These are phyloP conservation scores for Arbutus unedo DNA, from an alignment of 148 eudicot species.

Conservation along the genomic window DNA sequence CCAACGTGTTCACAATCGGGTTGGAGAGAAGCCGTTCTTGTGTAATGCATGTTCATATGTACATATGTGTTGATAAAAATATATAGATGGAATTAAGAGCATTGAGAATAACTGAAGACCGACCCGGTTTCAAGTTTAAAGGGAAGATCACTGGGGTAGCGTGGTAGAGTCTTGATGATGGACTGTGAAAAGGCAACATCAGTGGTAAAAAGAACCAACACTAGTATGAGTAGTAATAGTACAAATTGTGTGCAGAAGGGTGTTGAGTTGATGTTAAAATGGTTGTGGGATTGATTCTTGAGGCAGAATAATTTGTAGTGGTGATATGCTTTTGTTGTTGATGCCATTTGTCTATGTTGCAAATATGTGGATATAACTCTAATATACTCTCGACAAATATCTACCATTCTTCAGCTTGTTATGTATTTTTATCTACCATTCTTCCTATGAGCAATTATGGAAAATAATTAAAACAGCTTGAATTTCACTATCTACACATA, in stretches of 20 bases:
- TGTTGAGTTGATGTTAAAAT: not conserved
- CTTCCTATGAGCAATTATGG: not conserved
- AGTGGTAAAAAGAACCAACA: not conserved
- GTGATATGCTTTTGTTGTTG: not conserved
- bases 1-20: not conserved
- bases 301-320: not conserved
- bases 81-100: not conserved
- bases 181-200: not conserved
- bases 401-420: not conserved
- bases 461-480: not conserved
- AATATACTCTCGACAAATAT: not conserved
- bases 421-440: not conserved
- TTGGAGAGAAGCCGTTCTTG: not conserved
- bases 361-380: too few species aligned
- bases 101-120: not conserved
- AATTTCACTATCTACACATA: not conserved
- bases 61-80: not conserved
- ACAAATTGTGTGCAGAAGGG: not conserved
- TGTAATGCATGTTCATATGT: too few species aligned
- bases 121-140: constrained; percentile 34
- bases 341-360: not conserved
- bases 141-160: constrained; percentile 22
- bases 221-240: not conserved
- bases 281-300: not conserved
- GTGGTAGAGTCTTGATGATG: constrained; percentile 21